phyloP scores from a whole-genome alignment of 257 asterid genomes.

The Leptodermis oblonga region DNA sequence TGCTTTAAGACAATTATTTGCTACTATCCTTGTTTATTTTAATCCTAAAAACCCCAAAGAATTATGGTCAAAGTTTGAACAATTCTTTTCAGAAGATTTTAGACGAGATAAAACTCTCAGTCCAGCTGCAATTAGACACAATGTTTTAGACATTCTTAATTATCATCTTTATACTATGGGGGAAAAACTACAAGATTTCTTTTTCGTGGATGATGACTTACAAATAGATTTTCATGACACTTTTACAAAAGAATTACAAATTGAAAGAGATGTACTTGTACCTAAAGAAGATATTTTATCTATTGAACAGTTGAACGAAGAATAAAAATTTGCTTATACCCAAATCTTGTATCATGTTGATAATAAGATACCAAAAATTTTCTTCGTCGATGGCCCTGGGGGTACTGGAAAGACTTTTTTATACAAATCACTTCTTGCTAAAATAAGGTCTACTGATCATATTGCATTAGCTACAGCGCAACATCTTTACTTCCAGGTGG shows the following conservation, averaged over 20 bases:
- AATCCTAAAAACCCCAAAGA: neutral
- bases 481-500: neutral
- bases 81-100: neutral
- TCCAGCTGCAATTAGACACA: neutral
- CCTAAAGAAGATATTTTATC: neutral
- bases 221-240: too few relatives aligned
- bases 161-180: too few relatives aligned
- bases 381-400: neutral
- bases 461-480: neutral
- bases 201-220: too few relatives aligned
- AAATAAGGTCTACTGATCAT: neutral
- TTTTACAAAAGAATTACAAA: too few relatives aligned
- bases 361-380: neutral
- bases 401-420: neutral
- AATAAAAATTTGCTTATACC: too few relatives aligned
- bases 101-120: neutral
- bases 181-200: too few relatives aligned
- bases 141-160: neutral
- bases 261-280: too few relatives aligned
- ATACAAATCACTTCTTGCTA: neutral
- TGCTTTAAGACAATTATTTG: neutral
- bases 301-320: neutral
- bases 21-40: neutral
- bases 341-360: neutral
- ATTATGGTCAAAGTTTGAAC: too few relatives aligned